Evolutionary conservation across 2,329 filamentous ascomycete species (phyloP).

Genomic region (Ilyonectria destructans): DNA sequence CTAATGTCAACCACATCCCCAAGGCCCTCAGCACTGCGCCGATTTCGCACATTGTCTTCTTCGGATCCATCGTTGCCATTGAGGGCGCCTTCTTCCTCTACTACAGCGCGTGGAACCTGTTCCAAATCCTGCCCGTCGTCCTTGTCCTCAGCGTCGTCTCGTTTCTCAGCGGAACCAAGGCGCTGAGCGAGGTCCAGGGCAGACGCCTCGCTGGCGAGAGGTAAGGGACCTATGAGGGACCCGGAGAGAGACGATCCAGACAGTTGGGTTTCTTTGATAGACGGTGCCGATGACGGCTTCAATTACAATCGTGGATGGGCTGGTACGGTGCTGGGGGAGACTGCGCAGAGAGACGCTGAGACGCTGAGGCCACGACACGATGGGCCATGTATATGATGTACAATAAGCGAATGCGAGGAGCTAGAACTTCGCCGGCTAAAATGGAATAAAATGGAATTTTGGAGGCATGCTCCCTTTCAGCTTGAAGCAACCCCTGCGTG

Average conservation of each 20-base stretch:
- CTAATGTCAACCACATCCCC: slow-evolving; percentile 83
- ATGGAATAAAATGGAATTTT: slow-evolving; percentile 29
- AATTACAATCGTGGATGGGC: slow-evolving; percentile 6
- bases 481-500: background rate
- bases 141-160: slow-evolving; percentile 78
- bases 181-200: slow-evolving; percentile 92
- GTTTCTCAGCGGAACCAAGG: slow-evolving; percentile 90
- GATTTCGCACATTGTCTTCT: slow-evolving; percentile 86
- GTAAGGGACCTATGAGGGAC: slow-evolving; percentile 51
- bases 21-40: slow-evolving; percentile 85
- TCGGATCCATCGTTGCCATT: slow-evolving; percentile 88
- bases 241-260: background rate
- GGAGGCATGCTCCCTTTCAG: background rate
- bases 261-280: slow-evolving; percentile 16
- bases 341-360: slow-evolving; percentile 1
- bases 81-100: slow-evolving; percentile 96
- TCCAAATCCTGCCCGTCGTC: slow-evolving; percentile 86
- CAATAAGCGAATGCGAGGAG: slow-evolving; percentile 32
- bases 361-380: slow-evolving; percentile 12
- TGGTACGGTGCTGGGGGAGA: slow-evolving; percentile 10
- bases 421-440: slow-evolving; percentile 26
- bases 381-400: slow-evolving; percentile 35
- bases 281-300: slow-evolving; percentile 11
- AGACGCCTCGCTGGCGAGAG: slow-evolving; percentile 84
- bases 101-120: slow-evolving; percentile 92